These are phyloP conservation scores for Macrophomina phaseolina DNA, from an alignment of 2,329 filamentous ascomycete species.

Conservation along the genomic window DNA sequence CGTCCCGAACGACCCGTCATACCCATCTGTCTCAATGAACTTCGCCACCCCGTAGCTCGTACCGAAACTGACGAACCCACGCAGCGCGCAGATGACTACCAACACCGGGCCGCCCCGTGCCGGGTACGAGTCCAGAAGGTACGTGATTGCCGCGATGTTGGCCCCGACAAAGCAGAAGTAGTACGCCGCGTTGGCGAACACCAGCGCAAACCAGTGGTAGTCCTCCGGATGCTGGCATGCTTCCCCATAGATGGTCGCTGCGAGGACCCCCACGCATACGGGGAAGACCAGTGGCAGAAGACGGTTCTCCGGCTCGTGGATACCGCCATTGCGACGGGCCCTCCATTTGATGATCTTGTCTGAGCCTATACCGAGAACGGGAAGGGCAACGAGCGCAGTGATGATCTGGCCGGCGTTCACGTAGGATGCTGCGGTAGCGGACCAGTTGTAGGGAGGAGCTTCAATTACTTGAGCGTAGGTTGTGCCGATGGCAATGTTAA, in stretches of 20 bases:
- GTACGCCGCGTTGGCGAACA: constrained; percentile 38
- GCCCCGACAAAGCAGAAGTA: constrained; percentile 49
- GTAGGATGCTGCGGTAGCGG: constrained; percentile 43
- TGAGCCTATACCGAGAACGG: constrained; percentile 47
- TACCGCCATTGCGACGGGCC: constrained; percentile 44
- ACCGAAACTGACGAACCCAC: constrained; percentile 55
- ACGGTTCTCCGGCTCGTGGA: constrained; percentile 51
- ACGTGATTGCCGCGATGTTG: constrained; percentile 54
- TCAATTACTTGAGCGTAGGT: constrained; percentile 49
- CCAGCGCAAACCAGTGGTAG: constrained; percentile 45
- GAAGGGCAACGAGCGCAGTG: constrained; percentile 46
- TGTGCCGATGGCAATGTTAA: constrained; percentile 52
- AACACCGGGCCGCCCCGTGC: constrained; percentile 50
- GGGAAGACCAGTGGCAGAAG: constrained; percentile 46
- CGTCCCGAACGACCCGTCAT: constrained; percentile 41
- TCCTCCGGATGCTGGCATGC: constrained; percentile 43
- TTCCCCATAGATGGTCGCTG: constrained; percentile 46
- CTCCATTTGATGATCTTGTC: constrained; percentile 46
- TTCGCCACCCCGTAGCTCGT: constrained; percentile 46
- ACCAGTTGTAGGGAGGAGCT: constrained; percentile 47
- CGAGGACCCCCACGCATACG: constrained; percentile 46
- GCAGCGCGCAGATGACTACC: constrained; percentile 54
- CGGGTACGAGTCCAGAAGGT: constrained; percentile 53
- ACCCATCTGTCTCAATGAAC: constrained; percentile 40
- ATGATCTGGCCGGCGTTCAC: constrained; percentile 50